Conservation (phyloP, 148 eudicot species). For the Diospyros lotus region DNA sequence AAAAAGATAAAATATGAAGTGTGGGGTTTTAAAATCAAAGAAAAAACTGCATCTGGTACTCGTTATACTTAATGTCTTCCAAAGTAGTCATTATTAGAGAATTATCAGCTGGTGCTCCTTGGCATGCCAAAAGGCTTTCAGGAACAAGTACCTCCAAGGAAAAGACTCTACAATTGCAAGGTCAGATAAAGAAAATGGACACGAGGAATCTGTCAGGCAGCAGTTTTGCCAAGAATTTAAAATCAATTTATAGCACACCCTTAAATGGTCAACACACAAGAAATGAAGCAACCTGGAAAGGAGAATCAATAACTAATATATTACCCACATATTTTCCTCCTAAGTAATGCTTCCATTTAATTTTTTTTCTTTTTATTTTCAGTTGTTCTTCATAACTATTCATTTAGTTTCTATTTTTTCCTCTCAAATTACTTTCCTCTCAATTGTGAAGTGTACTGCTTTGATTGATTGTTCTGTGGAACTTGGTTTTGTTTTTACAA, state of each 20-base stretch:
- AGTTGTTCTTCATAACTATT: neutral
- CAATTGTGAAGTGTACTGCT: too few species aligned
- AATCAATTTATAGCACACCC: neutral
- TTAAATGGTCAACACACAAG: neutral
- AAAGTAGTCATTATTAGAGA: too few species aligned
- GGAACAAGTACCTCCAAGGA: neutral
- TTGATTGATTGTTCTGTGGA: too few species aligned
- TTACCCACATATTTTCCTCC: neutral
- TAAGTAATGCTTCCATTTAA: neutral
- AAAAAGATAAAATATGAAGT: too few species aligned
- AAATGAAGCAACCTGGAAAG: neutral
- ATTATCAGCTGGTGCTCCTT: too few species aligned
- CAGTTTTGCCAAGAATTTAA: neutral
- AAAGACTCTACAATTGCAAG: neutral
- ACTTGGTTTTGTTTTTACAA: too few species aligned
- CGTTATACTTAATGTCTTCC: too few species aligned
- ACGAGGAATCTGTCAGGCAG: neutral
- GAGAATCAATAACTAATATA: too few species aligned
- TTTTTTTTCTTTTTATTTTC: neutral
- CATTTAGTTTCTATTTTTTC: too few species aligned
- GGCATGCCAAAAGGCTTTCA: neutral
- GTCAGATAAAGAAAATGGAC: neutral
- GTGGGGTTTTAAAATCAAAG: too few species aligned
- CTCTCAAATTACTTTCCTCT: too few species aligned
- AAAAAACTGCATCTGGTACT: too few species aligned